phyloP scores from a whole-genome alignment of 768 basidiomycete species.

The Rhizopogon rudus region DNA sequence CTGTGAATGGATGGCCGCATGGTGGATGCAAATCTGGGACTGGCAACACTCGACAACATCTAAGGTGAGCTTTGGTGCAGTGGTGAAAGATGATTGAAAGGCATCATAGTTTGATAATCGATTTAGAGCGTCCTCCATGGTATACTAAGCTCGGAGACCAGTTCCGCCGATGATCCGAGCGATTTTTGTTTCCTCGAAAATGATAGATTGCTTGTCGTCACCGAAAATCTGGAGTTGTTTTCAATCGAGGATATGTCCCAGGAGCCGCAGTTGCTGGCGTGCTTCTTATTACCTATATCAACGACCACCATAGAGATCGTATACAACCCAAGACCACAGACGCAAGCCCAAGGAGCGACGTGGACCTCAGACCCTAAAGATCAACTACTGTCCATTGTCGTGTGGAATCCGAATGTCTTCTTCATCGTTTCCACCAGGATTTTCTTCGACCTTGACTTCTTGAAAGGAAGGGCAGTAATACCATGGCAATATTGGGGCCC shows the following conservation, averaged over 20 bases:
- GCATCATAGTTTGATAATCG: background rate
- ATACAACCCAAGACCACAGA: background rate
- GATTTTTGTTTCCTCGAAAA: background rate
- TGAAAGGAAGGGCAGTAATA: background rate
- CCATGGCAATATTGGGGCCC: conserved; percentile 1
- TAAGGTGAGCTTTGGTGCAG: background rate
- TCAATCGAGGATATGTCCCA: background rate
- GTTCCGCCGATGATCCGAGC: too few relatives aligned
- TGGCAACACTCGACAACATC: background rate
- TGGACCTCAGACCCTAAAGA: background rate
- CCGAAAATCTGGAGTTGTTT: background rate
- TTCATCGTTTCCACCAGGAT: background rate
- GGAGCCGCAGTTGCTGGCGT: too few relatives aligned
- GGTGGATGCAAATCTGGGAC: background rate
- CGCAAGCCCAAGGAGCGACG: background rate
- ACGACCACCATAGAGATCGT: background rate
- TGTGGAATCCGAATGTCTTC: background rate
- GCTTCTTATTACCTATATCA: too few relatives aligned
- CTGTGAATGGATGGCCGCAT: background rate
- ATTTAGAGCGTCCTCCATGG: background rate
- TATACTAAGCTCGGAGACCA: background rate
- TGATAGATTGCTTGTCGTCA: background rate
- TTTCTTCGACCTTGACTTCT: background rate
- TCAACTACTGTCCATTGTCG: background rate
- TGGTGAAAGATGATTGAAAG: background rate